Percentiles rank a stretch among this genome's conserved stretches.
Evolutionary conservation across 768 basidiomycete species (phyloP).

Genomic region (Saitozyma sp.): DNA sequence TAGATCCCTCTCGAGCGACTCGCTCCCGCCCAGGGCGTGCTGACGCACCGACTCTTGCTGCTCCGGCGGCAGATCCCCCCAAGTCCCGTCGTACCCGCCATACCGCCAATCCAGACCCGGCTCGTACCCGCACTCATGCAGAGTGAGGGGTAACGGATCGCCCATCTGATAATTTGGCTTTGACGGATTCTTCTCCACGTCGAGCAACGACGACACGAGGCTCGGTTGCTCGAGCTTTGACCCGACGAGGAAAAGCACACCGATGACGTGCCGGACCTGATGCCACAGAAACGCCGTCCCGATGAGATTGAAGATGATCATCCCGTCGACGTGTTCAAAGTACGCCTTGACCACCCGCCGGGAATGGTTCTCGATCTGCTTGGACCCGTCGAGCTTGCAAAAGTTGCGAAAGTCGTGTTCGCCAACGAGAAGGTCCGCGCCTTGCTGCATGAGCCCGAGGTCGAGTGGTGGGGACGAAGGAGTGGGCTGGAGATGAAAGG

Average conservation of each 20-base stretch:
- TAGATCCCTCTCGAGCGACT: constrained; percentile 31
- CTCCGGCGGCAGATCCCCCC: constrained; percentile 11
- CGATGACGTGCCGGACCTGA: constrained; percentile 94
- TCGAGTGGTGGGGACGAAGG: constrained; percentile 60
- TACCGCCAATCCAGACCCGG: constrained; percentile 71
- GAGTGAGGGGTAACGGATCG: constrained; percentile 80
- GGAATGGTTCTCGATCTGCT: constrained; percentile 80
- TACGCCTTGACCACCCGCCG: constrained; percentile 67
- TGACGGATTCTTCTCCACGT: constrained; percentile 56
- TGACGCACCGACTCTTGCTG: constrained; percentile 18
- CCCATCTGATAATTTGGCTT: constrained; percentile 96
- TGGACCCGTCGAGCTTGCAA: constrained; percentile 86
- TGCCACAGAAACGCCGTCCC: constrained; percentile 92
- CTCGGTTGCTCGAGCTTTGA: constrained; percentile 71
- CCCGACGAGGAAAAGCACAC: constrained; percentile 83
- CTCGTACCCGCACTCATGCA: constrained; percentile 84
- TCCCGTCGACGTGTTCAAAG: constrained; percentile 45
- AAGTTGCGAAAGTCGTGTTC: constrained; percentile 95
- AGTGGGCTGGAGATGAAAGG: constrained; percentile 64
- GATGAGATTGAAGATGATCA: constrained; percentile 77
- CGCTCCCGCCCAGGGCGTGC: constrained; percentile 22
- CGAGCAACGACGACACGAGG: constrained; percentile 71
- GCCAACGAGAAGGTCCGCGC: constrained; percentile 70
- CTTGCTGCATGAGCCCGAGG: constrained; percentile 71
- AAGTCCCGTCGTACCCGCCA: constrained; percentile 55